A percentile compares a stretch with the other conserved stretches of the same genome.
phyloP scores from a whole-genome alignment of 768 basidiomycete species.

The Guyanaporus albipodus region DNA sequence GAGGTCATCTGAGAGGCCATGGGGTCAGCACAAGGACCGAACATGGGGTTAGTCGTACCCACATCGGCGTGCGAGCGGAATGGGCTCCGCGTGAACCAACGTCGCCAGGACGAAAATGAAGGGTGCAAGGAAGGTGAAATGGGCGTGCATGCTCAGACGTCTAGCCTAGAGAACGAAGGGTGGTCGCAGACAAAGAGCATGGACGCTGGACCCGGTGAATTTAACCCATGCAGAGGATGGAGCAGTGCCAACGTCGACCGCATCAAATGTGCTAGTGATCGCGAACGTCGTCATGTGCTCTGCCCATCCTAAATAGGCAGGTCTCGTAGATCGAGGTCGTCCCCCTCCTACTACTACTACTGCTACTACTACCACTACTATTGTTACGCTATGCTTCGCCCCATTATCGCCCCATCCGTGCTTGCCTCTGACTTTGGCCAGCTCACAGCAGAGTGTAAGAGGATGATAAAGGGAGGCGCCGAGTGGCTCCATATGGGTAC shows the following conservation, averaged over 20 bases:
- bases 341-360: no score
- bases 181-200: slow-evolving; percentile 5
- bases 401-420: slow-evolving; percentile 95
- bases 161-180: neutral
- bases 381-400: slow-evolving; percentile 85
- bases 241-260: neutral
- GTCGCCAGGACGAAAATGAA: slow-evolving; percentile 36
- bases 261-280: neutral
- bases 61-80: slow-evolving; percentile 43
- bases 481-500: slow-evolving; percentile 98
- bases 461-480: slow-evolving; percentile 93
- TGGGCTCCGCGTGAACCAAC: slow-evolving; percentile 35
- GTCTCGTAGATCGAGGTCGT: slow-evolving; percentile 27
- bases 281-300: slow-evolving; percentile 2
- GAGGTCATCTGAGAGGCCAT: slow-evolving; percentile 24
- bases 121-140: slow-evolving; percentile 33
- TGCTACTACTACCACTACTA: no score
- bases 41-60: slow-evolving; percentile 9
- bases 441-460: slow-evolving; percentile 89
- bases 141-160: slow-evolving; percentile 22
- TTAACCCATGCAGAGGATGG: neutral
- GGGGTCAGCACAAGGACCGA: slow-evolving; percentile 4
- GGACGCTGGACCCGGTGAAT: neutral
- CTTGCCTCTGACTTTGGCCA: slow-evolving; percentile 97
- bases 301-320: slow-evolving; percentile 19